Base-by-base conservation (phyloP, 2,329 filamentous ascomycete genomes). In the Triangularia setosa region DNA sequence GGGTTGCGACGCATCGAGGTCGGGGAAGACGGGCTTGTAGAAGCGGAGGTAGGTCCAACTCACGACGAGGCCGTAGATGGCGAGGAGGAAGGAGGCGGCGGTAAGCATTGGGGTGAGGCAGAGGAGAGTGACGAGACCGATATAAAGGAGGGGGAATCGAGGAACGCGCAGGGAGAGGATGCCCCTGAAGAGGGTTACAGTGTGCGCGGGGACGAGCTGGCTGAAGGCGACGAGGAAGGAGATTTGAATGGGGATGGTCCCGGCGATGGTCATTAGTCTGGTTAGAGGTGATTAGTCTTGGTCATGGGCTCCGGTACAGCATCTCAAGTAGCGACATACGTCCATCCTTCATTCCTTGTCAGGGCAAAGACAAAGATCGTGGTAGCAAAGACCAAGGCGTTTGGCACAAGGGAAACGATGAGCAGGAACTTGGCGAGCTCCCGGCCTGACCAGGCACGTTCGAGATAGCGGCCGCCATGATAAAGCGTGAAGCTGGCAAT, bases 21-120 rank as follows among this genome's bases (percentile, higher is more conserved):
- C 87, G 62, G 87, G 87, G 72, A 89, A 89, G 64, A 89, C 85
- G 63, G 83, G 79, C 79, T 97, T 96, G 82, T 92, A 97, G 82
- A 98, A 99, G 70, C 95, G 92, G 18, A 99, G 87, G 77, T 98
- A 98, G 53, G 91, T 92, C 94, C 94, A 99, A 76, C 92, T 93
- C 11, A 89, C 89, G 66, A 97, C 76, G 76, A 99, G 90, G 64
- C 92, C 93, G 70, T 90, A 89, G 76, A 91, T 81, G 60, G 91
- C 87, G 65, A 97, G 85, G 74, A 96, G 87, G 69, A 93, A 83
- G 55, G 92, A 89, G 21, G 92, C 92, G 73, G 89, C 86, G n/a
- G 83, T 80, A 52, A 87, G 79, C 48, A 87, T 75, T 23, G 85
- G 85, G 16, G 84, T 86, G 56, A 87, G 73, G 63, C 83, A 79